These are phyloP conservation scores for Artemisia argyi DNA, from an alignment of 129 eudicot genomes.

Conservation along the genomic window DNA sequence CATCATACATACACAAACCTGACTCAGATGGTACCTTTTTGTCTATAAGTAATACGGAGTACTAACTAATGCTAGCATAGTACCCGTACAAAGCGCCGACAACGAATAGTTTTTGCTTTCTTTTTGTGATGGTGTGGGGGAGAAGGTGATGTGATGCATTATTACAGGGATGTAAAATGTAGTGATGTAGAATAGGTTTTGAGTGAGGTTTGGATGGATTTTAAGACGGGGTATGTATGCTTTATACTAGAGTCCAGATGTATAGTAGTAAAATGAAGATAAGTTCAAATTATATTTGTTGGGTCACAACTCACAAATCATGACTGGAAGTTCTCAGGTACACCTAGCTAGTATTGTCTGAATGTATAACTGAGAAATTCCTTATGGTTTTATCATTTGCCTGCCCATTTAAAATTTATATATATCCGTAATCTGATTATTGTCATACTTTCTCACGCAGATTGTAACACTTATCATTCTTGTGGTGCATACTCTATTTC, in stretches of 20 bases:
- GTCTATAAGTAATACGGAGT: too few species aligned
- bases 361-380: background rate
- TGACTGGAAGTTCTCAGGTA: background rate
- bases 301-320: background rate
- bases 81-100: too few species aligned
- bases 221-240: background rate
- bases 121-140: background rate
- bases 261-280: background rate
- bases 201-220: too few species aligned
- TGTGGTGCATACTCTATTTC: constrained; percentile 59
- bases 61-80: too few species aligned
- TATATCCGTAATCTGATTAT: constrained; percentile 1
- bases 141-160: too few species aligned
- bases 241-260: too few species aligned
- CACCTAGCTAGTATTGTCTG: background rate
- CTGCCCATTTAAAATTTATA: background rate
- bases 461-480: constrained; percentile 67
- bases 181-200: too few species aligned
- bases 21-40: too few species aligned
- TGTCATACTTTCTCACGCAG: constrained; percentile 46
- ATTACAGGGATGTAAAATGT: too few species aligned
- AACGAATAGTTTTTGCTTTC: too few species aligned
- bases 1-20: too few species aligned
- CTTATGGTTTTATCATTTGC: background rate
- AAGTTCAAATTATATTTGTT: background rate